phyloP scores from a whole-genome alignment of 2,329 filamentous ascomycete species.

The Clonostachys sp. region DNA sequence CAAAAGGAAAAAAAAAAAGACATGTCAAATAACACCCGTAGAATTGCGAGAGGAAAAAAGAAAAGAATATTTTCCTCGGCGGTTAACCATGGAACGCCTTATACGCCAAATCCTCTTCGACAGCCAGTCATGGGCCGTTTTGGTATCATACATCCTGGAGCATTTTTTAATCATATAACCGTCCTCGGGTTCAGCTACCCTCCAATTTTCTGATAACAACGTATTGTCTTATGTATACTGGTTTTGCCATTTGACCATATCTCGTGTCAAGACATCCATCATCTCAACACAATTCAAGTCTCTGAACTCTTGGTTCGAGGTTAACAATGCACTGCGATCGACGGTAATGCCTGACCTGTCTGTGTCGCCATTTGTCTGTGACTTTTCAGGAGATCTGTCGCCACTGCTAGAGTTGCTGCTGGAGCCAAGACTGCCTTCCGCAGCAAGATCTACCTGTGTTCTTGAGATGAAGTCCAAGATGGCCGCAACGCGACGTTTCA shows the following conservation, averaged over 20 bases:
- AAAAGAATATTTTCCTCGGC: neutral
- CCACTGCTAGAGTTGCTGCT: slow-evolving; percentile 29
- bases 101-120: neutral
- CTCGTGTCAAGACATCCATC: slow-evolving; percentile 81
- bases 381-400: slow-evolving; percentile 30
- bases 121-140: neutral
- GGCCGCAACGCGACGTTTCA: slow-evolving; percentile 76
- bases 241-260: slow-evolving; percentile 82
- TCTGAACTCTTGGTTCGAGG: slow-evolving; percentile 55
- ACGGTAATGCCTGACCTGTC: neutral
- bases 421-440: slow-evolving; percentile 47
- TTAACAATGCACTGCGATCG: neutral
- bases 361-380: slow-evolving; percentile 27
- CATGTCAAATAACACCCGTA: neutral
- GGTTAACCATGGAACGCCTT: neutral
- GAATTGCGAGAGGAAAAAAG: neutral
- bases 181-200: neutral
- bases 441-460: slow-evolving; percentile 82
- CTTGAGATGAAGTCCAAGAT: slow-evolving; percentile 89
- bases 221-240: slow-evolving; percentile 43
- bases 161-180: neutral
- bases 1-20: neutral
- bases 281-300: slow-evolving; percentile 77
- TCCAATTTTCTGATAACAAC: neutral
- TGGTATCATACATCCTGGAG: neutral